These are phyloP conservation scores for Sugiyamaella lignohabitans DNA, from an alignment of 805 yeast genomes.

Conservation along the genomic window DNA sequence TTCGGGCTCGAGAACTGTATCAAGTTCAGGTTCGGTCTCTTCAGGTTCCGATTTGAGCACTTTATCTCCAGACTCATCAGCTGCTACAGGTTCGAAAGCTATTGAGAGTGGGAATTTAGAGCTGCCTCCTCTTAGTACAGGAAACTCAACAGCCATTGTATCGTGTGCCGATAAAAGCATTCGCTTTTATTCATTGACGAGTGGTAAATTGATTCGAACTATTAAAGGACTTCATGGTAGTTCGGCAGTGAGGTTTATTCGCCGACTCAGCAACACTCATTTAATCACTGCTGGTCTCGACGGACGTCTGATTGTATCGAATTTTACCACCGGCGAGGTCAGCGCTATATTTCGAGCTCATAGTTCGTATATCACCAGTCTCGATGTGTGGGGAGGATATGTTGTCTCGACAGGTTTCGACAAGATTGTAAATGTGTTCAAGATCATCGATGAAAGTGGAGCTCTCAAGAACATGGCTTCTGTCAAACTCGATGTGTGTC, in stretches of 20 bases:
- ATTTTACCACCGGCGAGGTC: constrained; percentile 13
- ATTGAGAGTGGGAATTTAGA: neutral
- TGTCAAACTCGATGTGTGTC: constrained; percentile 4
- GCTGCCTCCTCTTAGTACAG: neutral
- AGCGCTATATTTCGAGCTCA: constrained; percentile 33
- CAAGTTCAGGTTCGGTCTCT: no score
- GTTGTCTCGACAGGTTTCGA: constrained; percentile 35
- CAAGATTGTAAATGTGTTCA: constrained; percentile 17
- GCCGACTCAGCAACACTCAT: constrained; percentile 22
- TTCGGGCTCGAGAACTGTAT: no score
- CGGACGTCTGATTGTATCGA: constrained; percentile 36
- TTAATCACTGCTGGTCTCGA: constrained; percentile 48
- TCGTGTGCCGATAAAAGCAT: constrained; percentile 12
- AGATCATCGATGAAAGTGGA: constrained; percentile 1
- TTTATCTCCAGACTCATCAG: no score
- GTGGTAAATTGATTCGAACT: constrained; percentile 6
- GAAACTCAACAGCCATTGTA: constrained; percentile 6
- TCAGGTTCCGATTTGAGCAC: no score
- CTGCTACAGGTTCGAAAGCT: neutral
- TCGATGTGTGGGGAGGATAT: constrained; percentile 34
- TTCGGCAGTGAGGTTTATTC: constrained; percentile 12
- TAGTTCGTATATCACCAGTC: constrained; percentile 33
- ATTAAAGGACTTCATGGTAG: constrained; percentile 10
- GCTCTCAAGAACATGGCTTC: constrained; percentile 1
- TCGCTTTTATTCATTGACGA: constrained; percentile 2